Evolutionary conservation across 163 green algal species (phyloP).

Genomic region (Smithsoniella earleae): DNA sequence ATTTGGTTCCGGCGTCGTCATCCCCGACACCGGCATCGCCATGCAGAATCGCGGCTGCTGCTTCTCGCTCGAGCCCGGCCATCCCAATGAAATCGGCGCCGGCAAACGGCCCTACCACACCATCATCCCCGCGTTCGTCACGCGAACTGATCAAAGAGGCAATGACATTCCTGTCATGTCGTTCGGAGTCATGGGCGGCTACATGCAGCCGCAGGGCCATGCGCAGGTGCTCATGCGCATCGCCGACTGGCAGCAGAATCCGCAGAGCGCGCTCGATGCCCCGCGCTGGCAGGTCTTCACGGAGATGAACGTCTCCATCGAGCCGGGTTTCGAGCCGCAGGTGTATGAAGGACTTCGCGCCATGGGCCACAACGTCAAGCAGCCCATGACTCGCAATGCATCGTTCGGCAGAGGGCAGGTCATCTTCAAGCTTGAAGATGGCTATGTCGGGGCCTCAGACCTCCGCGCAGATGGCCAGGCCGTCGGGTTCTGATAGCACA

Average conservation of each 20-base stretch:
- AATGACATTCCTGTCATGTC: conserved; percentile 39
- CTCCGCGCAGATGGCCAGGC: no score
- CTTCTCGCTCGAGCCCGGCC: conserved; percentile 50
- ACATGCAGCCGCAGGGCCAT: conserved; percentile 69
- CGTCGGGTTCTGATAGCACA: no score
- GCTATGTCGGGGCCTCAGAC: no score
- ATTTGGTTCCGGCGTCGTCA: conserved; percentile 62
- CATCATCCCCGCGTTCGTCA: conserved; percentile 64
- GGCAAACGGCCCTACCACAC: conserved; percentile 70
- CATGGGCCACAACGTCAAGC: no score
- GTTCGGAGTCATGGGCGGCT: conserved; percentile 57
- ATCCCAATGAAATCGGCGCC: conserved; percentile 61
- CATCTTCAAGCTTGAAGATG: no score
- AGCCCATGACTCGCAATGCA: no score
- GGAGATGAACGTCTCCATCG: conserved; percentile 42
- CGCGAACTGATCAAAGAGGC: no score
- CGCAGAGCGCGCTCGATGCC: conserved; percentile 57
- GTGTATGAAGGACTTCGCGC: no score
- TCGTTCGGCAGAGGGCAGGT: no score
- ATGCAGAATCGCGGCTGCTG: conserved; percentile 44
- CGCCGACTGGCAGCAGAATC: conserved; percentile 57
- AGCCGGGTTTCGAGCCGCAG: no score
- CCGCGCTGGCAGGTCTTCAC: conserved; percentile 56
- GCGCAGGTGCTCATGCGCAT: conserved; percentile 57
- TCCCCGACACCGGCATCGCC: neutral